A percentile compares a stretch with the other conserved stretches of the same genome.
Evolutionary conservation across 176 grass and related monocot genomes (phyloP).

Genomic region (Miscanthus lutarioriparius): DNA sequence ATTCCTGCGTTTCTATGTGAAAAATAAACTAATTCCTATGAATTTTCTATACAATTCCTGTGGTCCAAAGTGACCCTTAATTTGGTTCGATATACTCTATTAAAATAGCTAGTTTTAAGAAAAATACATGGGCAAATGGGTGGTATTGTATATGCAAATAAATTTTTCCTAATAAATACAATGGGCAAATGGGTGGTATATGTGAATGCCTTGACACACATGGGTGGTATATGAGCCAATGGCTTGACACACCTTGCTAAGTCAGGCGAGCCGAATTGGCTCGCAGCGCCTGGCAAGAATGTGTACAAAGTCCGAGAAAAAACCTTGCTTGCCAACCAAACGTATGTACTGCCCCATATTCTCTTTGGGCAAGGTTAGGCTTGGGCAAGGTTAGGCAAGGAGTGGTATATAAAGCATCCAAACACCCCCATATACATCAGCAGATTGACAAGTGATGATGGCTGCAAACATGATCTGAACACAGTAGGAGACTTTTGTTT

Average conservation of each 20-base stretch:
- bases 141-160: background rate
- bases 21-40: too few relatives aligned
- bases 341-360: background rate
- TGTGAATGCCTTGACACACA: background rate
- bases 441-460: background rate
- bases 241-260: background rate
- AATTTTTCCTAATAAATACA: background rate
- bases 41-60: too few relatives aligned
- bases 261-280: too few relatives aligned
- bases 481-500: background rate
- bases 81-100: background rate
- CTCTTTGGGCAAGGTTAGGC: background rate
- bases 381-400: background rate
- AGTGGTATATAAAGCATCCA: background rate
- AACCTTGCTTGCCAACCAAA: background rate
- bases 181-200: background rate
- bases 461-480: background rate
- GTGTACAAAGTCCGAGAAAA: background rate
- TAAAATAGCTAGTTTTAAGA: slow-evolving; percentile 1
- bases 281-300: background rate
- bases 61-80: background rate
- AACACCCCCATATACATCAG: background rate
- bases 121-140: background rate
- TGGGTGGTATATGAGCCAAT: background rate
- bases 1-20: too few relatives aligned